Percentiles rank a stretch among this genome's conserved stretches.
Conservation (phyloP, 2,329 filamentous ascomycete genomes). For the Sphaerulina populicola region DNA sequence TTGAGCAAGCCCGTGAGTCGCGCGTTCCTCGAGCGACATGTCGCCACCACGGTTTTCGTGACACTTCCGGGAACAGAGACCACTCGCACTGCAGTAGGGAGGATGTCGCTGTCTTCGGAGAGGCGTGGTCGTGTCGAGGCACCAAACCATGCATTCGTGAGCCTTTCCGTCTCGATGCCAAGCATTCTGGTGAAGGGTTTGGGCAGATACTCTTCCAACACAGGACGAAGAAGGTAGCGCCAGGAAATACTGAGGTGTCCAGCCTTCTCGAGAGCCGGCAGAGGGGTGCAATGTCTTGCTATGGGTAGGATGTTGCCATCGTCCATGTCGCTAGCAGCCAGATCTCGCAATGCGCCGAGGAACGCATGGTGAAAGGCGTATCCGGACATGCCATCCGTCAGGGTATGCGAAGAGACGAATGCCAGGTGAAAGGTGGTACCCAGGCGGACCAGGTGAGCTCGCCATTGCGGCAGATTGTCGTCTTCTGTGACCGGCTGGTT, state of each 20-base stretch:
- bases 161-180: conserved; percentile 28
- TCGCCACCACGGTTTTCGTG: conserved; percentile 27
- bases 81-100: conserved; percentile 30
- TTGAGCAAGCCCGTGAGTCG: conserved; percentile 40
- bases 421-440: conserved; percentile 23
- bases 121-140: conserved; percentile 11
- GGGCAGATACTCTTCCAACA: conserved; percentile 36
- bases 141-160: conserved; percentile 25
- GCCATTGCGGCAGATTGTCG: conserved; percentile 37
- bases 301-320: conserved; percentile 15
- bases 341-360: conserved; percentile 23
- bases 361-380: conserved; percentile 39
- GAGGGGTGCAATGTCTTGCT: conserved; percentile 7
- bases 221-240: conserved; percentile 37
- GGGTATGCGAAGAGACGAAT: conserved; percentile 40
- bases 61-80: conserved; percentile 28
- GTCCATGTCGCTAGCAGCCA: not conserved
- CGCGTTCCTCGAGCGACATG: conserved; percentile 30
- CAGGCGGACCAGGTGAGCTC: conserved; percentile 9
- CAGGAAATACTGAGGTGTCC: conserved; percentile 39
- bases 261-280: conserved; percentile 35
- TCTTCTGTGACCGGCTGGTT: conserved; percentile 30
- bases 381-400: conserved; percentile 41
- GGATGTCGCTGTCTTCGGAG: conserved; percentile 1
- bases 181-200: conserved; percentile 29